Percentiles rank a stretch among this genome's conserved stretches.
phyloP scores from a whole-genome alignment of 352 stramenopile species.

The Globisporangium cederbergense region DNA sequence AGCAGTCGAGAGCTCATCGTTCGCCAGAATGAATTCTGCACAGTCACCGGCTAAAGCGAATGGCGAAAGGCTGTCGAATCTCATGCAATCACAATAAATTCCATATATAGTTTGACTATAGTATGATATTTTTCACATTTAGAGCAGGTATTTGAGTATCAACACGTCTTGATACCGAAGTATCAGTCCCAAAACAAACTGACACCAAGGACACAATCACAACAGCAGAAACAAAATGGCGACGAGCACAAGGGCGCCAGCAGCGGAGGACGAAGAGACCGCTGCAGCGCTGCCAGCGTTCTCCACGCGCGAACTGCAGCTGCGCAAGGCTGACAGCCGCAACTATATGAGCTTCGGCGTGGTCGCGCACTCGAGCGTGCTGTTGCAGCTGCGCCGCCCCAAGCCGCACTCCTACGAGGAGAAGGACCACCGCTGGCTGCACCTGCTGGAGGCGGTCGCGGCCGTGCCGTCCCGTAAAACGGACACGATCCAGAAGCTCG shows the following conservation, averaged over 20 bases:
- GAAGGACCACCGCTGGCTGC: conserved; percentile 64
- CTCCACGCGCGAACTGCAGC: conserved; percentile 40
- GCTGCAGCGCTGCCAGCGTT: conserved; percentile 38
- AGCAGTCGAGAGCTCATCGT: neutral
- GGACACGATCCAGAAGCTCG: conserved; percentile 44
- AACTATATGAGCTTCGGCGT: conserved; percentile 58
- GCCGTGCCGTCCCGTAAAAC: conserved; percentile 58
- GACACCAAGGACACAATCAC: neutral
- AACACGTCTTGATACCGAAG: neutral
- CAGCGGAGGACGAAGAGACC: neutral
- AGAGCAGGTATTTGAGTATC: neutral
- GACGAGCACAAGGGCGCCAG: neutral
- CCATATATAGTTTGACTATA: neutral
- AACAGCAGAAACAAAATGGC: neutral
- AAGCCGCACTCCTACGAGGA: conserved; percentile 50
- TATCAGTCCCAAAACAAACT: neutral
- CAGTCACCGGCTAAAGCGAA: neutral
- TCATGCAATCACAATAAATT: neutral
- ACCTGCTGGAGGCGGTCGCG: conserved; percentile 59
- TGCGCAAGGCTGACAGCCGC: conserved; percentile 50
- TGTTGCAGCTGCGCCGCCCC: conserved; percentile 51
- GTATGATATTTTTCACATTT: neutral
- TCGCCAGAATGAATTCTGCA: neutral
- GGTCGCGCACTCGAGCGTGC: conserved; percentile 42
- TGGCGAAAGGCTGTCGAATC: neutral